Conservation (phyloP, 2,329 filamentous ascomycete species). For the Aspergillus puulaauensis region DNA sequence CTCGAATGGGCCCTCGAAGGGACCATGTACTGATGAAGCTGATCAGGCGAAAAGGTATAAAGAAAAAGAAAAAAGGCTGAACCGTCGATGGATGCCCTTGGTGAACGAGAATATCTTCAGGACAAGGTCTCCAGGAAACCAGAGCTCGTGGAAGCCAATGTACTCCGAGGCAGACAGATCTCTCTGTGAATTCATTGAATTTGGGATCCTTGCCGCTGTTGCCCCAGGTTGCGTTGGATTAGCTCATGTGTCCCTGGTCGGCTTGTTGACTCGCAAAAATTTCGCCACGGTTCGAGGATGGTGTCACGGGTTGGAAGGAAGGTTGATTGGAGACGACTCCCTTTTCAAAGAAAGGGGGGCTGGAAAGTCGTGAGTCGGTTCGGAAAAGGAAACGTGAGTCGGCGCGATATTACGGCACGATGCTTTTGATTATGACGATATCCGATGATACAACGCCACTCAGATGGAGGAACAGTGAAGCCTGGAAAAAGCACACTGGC, state of each 20-base stretch:
- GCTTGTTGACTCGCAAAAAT: not conserved
- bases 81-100: not conserved
- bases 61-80: not conserved
- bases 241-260: not conserved
- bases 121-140: not conserved
- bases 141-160: not conserved
- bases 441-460: not conserved
- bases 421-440: not conserved
- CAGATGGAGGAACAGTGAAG: not conserved
- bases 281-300: not conserved
- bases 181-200: constrained; percentile 1
- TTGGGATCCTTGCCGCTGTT: not conserved
- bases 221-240: not conserved
- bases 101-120: not conserved
- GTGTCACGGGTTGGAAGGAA: not conserved
- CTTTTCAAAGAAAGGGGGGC: not conserved
- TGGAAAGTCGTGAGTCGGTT: not conserved
- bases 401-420: not conserved
- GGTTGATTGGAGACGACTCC: not conserved
- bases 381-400: not conserved
- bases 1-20: not conserved
- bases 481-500: not conserved
- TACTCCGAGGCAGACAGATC: not conserved
- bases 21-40: too few relatives aligned
- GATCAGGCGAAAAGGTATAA: not conserved